A percentile compares a stretch with the other conserved stretches of the same genome.
phyloP scores from a whole-genome alignment of 768 basidiomycete genomes.

The Lenzites betulinus region DNA sequence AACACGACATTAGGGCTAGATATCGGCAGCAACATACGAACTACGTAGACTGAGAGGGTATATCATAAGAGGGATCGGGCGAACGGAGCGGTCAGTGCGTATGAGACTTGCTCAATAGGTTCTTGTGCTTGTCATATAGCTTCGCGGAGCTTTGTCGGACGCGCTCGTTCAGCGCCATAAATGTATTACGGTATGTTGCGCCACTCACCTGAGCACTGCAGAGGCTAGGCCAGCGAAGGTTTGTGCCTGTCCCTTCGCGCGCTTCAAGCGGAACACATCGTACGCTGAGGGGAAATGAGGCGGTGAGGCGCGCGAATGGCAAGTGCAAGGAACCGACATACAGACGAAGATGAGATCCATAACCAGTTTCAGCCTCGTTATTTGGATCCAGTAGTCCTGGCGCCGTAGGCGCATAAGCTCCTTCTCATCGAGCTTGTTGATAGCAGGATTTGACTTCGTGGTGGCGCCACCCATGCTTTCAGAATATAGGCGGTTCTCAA shows the following conservation, averaged over 20 bases:
- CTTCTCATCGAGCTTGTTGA: constrained; percentile 62
- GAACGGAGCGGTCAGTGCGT: constrained; percentile 4
- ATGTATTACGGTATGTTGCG: neutral
- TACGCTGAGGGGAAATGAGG: constrained; percentile 60
- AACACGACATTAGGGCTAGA: constrained; percentile 7
- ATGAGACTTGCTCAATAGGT: constrained; percentile 39
- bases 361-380: constrained; percentile 67
- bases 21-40: constrained; percentile 2
- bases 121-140: constrained; percentile 73
- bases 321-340: constrained; percentile 38
- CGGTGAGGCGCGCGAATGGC: neutral
- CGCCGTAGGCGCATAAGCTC: constrained; percentile 67
- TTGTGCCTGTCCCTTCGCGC: constrained; percentile 60
- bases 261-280: constrained; percentile 71
- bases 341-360: constrained; percentile 92
- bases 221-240: constrained; percentile 67
- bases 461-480: constrained; percentile 76
- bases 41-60: constrained; percentile 2
- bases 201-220: constrained; percentile 69
- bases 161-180: constrained; percentile 5
- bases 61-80: constrained; percentile 4
- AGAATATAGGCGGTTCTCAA: constrained; percentile 69
- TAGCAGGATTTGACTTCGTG: constrained; percentile 63
- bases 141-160: constrained; percentile 59
- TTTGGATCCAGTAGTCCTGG: constrained; percentile 76